Evolutionary conservation across 345 rosid species (phyloP).

Genomic region (Arabis alpina): DNA sequence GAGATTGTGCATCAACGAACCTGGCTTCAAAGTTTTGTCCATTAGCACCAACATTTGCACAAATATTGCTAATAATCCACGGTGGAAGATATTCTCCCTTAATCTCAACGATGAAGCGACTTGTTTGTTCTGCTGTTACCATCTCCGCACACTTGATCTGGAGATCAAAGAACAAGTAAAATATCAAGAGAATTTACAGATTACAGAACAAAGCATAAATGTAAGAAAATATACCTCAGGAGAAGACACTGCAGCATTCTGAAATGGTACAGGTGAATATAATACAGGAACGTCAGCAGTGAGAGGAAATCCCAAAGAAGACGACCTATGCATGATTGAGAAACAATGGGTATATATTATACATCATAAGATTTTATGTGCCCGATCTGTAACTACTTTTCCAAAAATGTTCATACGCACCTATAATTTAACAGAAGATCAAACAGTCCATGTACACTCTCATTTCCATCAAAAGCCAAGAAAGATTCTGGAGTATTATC

Average conservation of each 20-base stretch:
- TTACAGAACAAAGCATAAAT: constrained; percentile 9
- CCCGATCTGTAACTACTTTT: constrained; percentile 1
- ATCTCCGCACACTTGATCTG: constrained; percentile 82
- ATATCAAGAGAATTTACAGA: constrained; percentile 19
- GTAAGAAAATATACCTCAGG: constrained; percentile 60
- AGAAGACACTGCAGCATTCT: constrained; percentile 76
- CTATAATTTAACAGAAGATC: constrained; percentile 89
- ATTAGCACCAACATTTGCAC: constrained; percentile 57
- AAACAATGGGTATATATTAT: constrained; percentile 22
- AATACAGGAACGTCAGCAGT: constrained; percentile 78
- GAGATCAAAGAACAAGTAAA: constrained; percentile 33
- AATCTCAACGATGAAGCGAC: constrained; percentile 66
- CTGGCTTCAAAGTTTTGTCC: constrained; percentile 77
- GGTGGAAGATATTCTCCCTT: constrained; percentile 73
- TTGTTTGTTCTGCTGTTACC: constrained; percentile 49
- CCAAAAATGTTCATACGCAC: constrained; percentile 41
- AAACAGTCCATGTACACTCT: constrained; percentile 72
- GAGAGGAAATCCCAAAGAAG: constrained; percentile 64
- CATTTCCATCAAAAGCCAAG: constrained; percentile 70
- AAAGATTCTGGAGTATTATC: constrained; percentile 89
- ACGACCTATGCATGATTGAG: constrained; percentile 59
- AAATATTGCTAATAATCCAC: constrained; percentile 78
- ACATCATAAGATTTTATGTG: not conserved
- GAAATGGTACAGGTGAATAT: constrained; percentile 82
- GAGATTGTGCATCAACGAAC: constrained; percentile 42